These are phyloP conservation scores for Debaryomyces castellii DNA, from an alignment of 805 yeast genomes.

Conservation along the genomic window DNA sequence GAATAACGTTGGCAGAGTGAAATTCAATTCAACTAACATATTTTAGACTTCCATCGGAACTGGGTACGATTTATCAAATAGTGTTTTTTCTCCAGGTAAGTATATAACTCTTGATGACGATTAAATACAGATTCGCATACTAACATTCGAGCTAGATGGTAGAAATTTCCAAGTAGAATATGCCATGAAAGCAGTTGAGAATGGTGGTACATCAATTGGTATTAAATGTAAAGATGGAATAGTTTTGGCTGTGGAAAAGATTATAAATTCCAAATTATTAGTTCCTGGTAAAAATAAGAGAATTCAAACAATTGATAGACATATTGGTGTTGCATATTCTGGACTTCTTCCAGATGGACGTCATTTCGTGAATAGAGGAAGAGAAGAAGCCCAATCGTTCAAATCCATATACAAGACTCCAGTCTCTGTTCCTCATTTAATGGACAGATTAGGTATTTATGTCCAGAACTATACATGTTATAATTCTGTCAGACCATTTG, in stretches of 20 bases:
- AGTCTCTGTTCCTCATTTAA: conserved; percentile 76
- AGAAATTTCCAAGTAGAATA: conserved; percentile 97
- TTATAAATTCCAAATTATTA: conserved; percentile 79
- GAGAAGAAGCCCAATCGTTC: conserved; percentile 85
- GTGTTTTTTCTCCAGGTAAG: conserved; percentile 82
- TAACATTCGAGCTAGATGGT: conserved; percentile 64
- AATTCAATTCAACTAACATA: conserved; percentile 3
- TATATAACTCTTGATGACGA: conserved; percentile 6
- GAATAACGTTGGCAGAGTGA: background rate
- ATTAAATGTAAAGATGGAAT: conserved; percentile 90
- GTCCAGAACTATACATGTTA: conserved; percentile 95
- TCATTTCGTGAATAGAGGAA: conserved; percentile 85
- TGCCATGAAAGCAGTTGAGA: conserved; percentile 96
- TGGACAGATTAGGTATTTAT: conserved; percentile 84
- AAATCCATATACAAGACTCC: conserved; percentile 73
- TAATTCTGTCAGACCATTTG: conserved; percentile 97
- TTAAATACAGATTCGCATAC: conserved; percentile 22
- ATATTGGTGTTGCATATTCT: conserved; percentile 91
- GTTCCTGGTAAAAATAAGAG: conserved; percentile 88
- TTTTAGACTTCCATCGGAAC: conserved; percentile 90
- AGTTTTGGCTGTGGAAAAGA: conserved; percentile 96
- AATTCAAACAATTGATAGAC: conserved; percentile 90
- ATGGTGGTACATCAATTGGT: conserved; percentile 94
- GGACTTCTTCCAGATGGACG: conserved; percentile 97
- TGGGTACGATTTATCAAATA: conserved; percentile 96